These are phyloP conservation scores for Penstemon davidsonii DNA, from an alignment of 257 asterid species.

Conservation along the genomic window DNA sequence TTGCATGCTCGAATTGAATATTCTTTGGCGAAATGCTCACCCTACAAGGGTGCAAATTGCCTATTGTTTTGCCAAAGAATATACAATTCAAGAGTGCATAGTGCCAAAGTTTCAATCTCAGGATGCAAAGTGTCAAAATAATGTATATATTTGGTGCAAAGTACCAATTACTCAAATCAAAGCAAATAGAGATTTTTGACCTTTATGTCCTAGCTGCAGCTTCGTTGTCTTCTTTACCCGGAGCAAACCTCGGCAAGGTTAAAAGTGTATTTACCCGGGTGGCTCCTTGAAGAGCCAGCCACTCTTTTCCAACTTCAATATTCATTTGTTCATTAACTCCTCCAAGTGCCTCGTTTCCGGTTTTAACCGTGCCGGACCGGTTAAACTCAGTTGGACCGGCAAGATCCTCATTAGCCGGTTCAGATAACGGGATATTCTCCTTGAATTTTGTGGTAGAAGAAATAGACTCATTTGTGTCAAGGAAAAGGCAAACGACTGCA, in stretches of 20 bases:
- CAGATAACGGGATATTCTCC: constrained; percentile 35
- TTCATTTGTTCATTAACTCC: constrained; percentile 36
- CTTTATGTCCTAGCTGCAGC: constrained; percentile 47
- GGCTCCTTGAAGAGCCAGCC: constrained; percentile 82
- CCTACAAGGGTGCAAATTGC: no score
- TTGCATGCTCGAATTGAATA: no score
- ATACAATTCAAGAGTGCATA: no score
- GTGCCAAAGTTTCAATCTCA: no score
- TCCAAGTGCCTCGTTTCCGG: constrained; percentile 18
- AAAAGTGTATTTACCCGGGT: constrained; percentile 69
- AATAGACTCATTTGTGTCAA: constrained; percentile 45
- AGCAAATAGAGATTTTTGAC: constrained; percentile 21
- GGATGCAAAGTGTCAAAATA: no score
- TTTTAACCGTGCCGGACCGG: constrained; percentile 38
- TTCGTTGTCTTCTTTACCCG: constrained; percentile 49
- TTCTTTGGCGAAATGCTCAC: no score
- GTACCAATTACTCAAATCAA: constrained; percentile 5
- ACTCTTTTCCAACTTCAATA: constrained; percentile 47
- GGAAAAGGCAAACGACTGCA: constrained; percentile 84
- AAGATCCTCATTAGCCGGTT: constrained; percentile 27
- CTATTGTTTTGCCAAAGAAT: no score
- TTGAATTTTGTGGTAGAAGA: constrained; percentile 37
- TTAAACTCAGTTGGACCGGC: constrained; percentile 29
- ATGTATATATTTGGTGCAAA: no score
- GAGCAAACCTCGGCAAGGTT: constrained; percentile 69